These are phyloP conservation scores for Mycena albidolilacea DNA, from an alignment of 768 basidiomycete genomes.

Conservation along the genomic window DNA sequence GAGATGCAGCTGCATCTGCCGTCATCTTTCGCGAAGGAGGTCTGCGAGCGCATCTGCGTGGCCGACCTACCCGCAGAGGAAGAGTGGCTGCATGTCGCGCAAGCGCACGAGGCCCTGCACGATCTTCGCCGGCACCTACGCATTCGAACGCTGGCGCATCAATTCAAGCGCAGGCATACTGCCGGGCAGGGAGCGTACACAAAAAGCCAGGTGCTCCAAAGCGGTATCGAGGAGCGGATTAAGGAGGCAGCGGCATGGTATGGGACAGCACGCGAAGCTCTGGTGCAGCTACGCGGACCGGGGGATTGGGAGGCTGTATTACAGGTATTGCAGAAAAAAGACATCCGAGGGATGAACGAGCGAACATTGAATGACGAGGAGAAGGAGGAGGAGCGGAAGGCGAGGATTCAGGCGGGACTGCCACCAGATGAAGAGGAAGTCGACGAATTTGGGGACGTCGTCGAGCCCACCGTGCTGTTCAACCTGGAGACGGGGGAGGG, in stretches of 20 bases:
- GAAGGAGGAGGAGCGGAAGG: slow-evolving; percentile 32
- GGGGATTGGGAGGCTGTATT: slow-evolving; percentile 36
- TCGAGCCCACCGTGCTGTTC: slow-evolving; percentile 20
- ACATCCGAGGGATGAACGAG: slow-evolving; percentile 37
- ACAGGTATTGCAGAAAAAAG: slow-evolving; percentile 20
- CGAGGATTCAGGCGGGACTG: slow-evolving; percentile 28
- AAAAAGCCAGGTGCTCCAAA: slow-evolving; percentile 29
- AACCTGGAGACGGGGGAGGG: slow-evolving; percentile 37
- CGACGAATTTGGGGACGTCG: slow-evolving; percentile 4
- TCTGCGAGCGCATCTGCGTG: slow-evolving; percentile 26
- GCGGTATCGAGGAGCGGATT: slow-evolving; percentile 33
- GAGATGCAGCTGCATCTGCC: slow-evolving; percentile 40
- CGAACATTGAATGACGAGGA: slow-evolving; percentile 39
- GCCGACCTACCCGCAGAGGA: slow-evolving; percentile 39
- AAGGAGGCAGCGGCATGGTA: slow-evolving; percentile 13
- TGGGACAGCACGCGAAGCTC: slow-evolving; percentile 5
- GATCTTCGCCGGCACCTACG: slow-evolving; percentile 41
- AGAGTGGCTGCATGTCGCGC: slow-evolving; percentile 39
- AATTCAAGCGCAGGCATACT: slow-evolving; percentile 38
- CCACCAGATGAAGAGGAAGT: background rate
- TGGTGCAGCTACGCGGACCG: slow-evolving; percentile 26
- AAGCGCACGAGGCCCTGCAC: slow-evolving; percentile 36
- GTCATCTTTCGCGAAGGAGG: slow-evolving; percentile 30
- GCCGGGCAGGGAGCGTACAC: slow-evolving; percentile 39
- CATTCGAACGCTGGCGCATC: slow-evolving; percentile 34